A percentile compares a stretch with the other conserved stretches of the same genome.
phyloP scores from a whole-genome alignment of 148 eudicot genomes.

The Cornus kousa region DNA sequence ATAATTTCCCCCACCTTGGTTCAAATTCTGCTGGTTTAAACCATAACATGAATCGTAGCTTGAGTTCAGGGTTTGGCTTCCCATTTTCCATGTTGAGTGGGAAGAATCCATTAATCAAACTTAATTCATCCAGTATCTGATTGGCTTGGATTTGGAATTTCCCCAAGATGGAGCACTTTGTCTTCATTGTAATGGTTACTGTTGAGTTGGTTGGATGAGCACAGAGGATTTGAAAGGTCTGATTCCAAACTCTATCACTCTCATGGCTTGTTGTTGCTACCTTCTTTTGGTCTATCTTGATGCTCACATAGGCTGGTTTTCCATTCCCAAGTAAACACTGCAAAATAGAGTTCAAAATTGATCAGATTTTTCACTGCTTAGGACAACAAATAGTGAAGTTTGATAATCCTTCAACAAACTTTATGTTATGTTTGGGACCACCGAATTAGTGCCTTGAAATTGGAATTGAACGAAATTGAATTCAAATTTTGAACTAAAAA shows the following conservation, averaged over 20 bases:
- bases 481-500: no score
- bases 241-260: slow-evolving; percentile 78
- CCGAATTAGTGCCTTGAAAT: no score
- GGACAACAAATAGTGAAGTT: background rate
- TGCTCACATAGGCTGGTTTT: slow-evolving; percentile 63
- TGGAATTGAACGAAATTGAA: no score
- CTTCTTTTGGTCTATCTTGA: slow-evolving; percentile 62
- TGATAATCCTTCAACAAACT: no score
- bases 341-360: slow-evolving; percentile 10
- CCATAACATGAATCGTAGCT: slow-evolving; percentile 74
- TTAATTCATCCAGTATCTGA: slow-evolving; percentile 49
- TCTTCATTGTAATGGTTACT: slow-evolving; percentile 67
- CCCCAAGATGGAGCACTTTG: slow-evolving; percentile 60
- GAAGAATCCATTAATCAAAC: slow-evolving; percentile 72
- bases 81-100: slow-evolving; percentile 52
- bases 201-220: slow-evolving; percentile 68
- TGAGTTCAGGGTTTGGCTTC: slow-evolving; percentile 39
- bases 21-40: slow-evolving; percentile 79
- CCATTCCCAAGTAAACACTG: slow-evolving; percentile 64
- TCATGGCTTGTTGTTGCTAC: slow-evolving; percentile 67
- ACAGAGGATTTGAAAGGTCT: slow-evolving; percentile 77
- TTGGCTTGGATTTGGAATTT: slow-evolving; percentile 51
- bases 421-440: no score
- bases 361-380: background rate
- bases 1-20: slow-evolving; percentile 55